Base-by-base conservation (phyloP, 176 grass and related monocot species). In the Zoysia japonica region DNA sequence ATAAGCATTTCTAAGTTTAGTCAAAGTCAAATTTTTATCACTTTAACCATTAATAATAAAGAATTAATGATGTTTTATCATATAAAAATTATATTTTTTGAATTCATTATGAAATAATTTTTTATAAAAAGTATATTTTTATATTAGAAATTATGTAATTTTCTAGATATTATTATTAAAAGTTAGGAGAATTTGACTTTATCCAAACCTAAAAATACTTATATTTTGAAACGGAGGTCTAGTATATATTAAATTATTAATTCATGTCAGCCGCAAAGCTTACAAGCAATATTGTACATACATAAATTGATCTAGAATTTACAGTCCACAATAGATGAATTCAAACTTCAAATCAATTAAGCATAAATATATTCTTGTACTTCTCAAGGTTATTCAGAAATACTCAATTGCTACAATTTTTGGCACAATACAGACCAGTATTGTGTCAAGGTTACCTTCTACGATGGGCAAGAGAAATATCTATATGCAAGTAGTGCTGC, bases 211-310 rank as follows among this genome's bases (percentile, higher is more conserved):
- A 28, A 28, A 28, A 28, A 28, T 28, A 28, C 28, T 28, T 28
- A 28, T 28, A 28, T 28, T 28, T 28, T 28, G 28, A 28, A 28
- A 28, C 28, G 28, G 28, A 28, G 28, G 28, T 28, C 28, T 28
- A 28, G 28, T 59, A 40, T 53, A 68, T 20, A 74, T 11, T 2
- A 5, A 14, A 63, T 28, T 28, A 28, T 28, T 28, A 28, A 28
- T 42, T 70, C 47, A 81, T 76, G 63, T 69, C 54, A 75, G 35
- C 82, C 67, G 41, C 43, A 60, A 13, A 49, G 35, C 40, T 49
- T 48, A 59, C 35, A 77, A 68, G 10, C 20, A 56, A 35, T 19
- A 9, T 2, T 7, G 41, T n/a, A 36, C 59, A 35, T 61, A 3
- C 2, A 7, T 10, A 61, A 35, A 61, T n/a, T 56, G 53, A 57